Base-by-base conservation (phyloP, 1,284 basidiomycete genomes). In the Trichosporon inkin region DNA sequence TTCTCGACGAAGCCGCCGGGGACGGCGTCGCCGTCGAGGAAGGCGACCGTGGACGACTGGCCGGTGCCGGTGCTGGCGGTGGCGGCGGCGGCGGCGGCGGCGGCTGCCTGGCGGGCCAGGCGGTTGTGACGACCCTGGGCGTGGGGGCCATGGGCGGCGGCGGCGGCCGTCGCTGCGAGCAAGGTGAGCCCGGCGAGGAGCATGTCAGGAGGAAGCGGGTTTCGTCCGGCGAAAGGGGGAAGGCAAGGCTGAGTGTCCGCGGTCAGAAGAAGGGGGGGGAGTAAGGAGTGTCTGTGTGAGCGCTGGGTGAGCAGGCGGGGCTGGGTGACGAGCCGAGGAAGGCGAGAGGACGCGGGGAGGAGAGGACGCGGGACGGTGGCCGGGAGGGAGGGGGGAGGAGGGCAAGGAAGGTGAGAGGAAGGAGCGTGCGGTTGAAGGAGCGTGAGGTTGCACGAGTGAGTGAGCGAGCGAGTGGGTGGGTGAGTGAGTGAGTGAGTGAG, bases 1-100 rank as follows among this genome's bases (percentile, higher is more conserved):
- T 76, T 69, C 17, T 70, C 59, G 57, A 71, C 58, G 62, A 72
- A 79, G n/a, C 69, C 70, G 14, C 74, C 74, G 0, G 66, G 57
- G 1, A 68, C 64, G 0, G 67, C 66, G 38, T 60, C 49, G 22
- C 32, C 3, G 17, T 64, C 62, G 32, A 63, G 14, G 35, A 38
- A 35, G 41, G 51, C 6, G 10, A 16, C 19, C 3, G 54, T 44
- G 7, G 16, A 39, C 44, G 36, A 37, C 51, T 52, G 32, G 19
- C 36, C 36, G 36, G 13, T 3, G 36, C 6, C 36, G 36, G 6
- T 10, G 36, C 36, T 13, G 4, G 16, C 36, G 3, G 36, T 6
- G 4, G 36, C 36, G 36, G 36, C 36, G 6, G 36, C 36, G 36
- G 20, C 20, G 10, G 40, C 13, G 40, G 11, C 19, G 20, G 40